Evolutionary conservation across 805 yeast genomes (phyloP), one percentile per base, ranked within the genome.

Genomic region (Jamesozyma piceae): DNA sequence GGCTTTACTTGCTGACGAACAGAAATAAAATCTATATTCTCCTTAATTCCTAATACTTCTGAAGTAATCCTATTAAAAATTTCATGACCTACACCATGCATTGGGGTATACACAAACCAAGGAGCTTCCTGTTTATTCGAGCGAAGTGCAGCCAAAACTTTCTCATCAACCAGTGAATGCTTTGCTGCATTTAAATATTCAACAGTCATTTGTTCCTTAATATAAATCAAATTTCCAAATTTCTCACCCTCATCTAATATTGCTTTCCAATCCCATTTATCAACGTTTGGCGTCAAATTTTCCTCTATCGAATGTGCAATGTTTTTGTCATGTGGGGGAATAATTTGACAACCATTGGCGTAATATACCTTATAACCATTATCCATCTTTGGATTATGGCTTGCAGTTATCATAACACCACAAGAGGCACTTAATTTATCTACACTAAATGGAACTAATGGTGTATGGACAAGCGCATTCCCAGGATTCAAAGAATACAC

Each of bases 311-410:
- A 55, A 2, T 59, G 46, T 19, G 95, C 88, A 48, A 90, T 90
- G 1, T 72, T 78, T 2, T 54, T 53, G 55, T 92, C 97, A 55
- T 81, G 87, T 0, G 98, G 97, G 2, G 95, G 89, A 37, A 90
- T 86, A 49, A 90, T 92, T 61, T 92, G 97, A 61, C 97, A 90
- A 3, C 96, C 97, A 58, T 90, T 90, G 9, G 72, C 67, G 77
- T 92, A 87, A 66, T 92, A 90, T 1, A 90, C 97, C 57, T 90
- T 90, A 65, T 86, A 90, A 0, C 97, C 97, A 56, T 89, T 89
- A 58, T 88, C 96, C 52, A 74, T 67, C 28, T 82, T 82, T 1
- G 92, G 90, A 57, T 83, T 83, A 56, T 85, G 95, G 41, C 92
- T 82, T 1, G 95, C 95, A 0, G 95, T 87, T 24, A 89, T 76